These are phyloP conservation scores for Saccharum spontaneum DNA, from an alignment of 176 grass and related monocot species.

Conservation along the genomic window DNA sequence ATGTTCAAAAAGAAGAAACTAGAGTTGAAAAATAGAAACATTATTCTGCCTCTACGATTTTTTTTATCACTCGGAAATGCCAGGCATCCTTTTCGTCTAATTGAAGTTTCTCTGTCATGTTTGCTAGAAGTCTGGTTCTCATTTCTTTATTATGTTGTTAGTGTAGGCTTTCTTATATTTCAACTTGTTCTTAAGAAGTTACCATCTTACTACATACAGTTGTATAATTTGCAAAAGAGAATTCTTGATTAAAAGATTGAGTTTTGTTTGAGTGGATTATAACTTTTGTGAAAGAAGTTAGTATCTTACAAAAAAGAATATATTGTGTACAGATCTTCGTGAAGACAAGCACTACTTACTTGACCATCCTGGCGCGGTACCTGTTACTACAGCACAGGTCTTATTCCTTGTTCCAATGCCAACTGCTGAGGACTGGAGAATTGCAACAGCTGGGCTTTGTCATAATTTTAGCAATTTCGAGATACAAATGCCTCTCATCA, in stretches of 20 bases:
- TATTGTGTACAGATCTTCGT: slow-evolving; percentile 71
- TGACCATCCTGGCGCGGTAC: slow-evolving; percentile 74
- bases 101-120: not conserved
- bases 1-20: not conserved
- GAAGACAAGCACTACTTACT: slow-evolving; percentile 91
- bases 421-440: not conserved
- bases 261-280: not conserved
- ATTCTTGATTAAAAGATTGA: not conserved
- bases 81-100: not conserved
- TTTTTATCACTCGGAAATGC: not conserved
- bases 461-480: not conserved
- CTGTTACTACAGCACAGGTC: slow-evolving; percentile 91
- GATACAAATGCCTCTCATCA: not conserved
- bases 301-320: not conserved
- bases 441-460: not conserved
- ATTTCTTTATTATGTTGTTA: not conserved
- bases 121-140: not conserved
- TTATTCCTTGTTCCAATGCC: not conserved
- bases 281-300: slow-evolving; percentile 14
- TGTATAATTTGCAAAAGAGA: not conserved
- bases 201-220: not conserved
- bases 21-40: not conserved
- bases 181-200: not conserved
- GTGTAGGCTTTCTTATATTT: not conserved
- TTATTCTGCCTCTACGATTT: not conserved